Evolutionary conservation across 148 eudicot genomes (phyloP).

Genomic region (Rhododendron vialii): DNA sequence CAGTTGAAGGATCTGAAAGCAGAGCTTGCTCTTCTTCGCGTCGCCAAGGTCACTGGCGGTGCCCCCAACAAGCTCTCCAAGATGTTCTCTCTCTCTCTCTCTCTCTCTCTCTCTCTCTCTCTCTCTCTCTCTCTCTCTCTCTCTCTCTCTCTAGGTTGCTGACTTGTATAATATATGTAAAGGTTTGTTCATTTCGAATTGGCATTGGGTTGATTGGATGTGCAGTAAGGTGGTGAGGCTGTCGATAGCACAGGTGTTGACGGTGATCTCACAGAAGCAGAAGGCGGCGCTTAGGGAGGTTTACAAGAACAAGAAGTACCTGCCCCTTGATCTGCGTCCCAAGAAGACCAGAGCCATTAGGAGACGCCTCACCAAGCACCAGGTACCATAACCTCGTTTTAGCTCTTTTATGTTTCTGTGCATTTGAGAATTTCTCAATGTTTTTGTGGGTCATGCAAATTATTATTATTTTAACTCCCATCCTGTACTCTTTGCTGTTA

Average conservation of each 20-base stretch:
- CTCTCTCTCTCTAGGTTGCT: neutral
- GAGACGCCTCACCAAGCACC: slow-evolving; percentile 73
- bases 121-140: neutral
- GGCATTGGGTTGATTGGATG: neutral
- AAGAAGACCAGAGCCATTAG: slow-evolving; percentile 79
- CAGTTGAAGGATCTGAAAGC: slow-evolving; percentile 64
- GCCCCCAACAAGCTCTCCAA: slow-evolving; percentile 79
- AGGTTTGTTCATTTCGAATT: neutral
- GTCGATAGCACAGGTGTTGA: slow-evolving; percentile 70
- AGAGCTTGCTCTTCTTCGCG: slow-evolving; percentile 64
- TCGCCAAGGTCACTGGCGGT: slow-evolving; percentile 77
- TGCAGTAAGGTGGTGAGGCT: slow-evolving; percentile 62
- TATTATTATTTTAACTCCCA: neutral
- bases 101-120: neutral
- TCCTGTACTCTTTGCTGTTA: neutral
- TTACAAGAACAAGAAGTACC: slow-evolving; percentile 61
- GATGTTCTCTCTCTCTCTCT: slow-evolving; percentile 27
- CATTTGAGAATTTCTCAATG: neutral
- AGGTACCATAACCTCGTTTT: slow-evolving; percentile 26
- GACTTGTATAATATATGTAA: neutral
- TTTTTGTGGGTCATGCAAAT: neutral
- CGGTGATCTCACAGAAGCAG: slow-evolving; percentile 70
- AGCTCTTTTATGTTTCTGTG: neutral
- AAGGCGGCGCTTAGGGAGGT: slow-evolving; percentile 59
- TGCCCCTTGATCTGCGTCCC: slow-evolving; percentile 78